These are phyloP conservation scores for Arthrinium phaeospermum DNA, from an alignment of 2,329 filamentous ascomycete species.

Conservation along the genomic window DNA sequence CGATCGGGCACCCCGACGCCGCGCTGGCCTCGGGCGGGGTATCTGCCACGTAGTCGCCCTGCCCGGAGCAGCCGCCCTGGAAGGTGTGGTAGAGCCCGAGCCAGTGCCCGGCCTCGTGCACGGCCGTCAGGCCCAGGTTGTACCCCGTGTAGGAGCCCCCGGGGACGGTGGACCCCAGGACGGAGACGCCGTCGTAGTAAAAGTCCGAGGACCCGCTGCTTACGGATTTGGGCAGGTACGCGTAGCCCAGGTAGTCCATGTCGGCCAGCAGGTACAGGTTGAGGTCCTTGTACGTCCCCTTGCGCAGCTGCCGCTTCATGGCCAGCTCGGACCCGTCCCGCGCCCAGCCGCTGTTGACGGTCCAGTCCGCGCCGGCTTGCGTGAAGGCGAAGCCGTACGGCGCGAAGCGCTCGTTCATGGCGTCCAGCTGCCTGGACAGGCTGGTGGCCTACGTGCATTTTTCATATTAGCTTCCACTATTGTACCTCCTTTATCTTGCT, in stretches of 20 bases:
- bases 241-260: conserved; percentile 18
- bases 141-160: conserved; percentile 24
- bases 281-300: conserved; percentile 45
- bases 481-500: too few relatives aligned
- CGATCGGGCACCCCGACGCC: conserved; percentile 20
- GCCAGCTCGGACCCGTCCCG: conserved; percentile 37
- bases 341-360: conserved; percentile 50
- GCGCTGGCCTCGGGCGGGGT: conserved; percentile 41
- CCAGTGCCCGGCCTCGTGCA: conserved; percentile 45
- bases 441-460: conserved; percentile 30
- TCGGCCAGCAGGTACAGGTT: conserved; percentile 42
- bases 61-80: conserved; percentile 38
- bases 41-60: conserved; percentile 42
- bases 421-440: conserved; percentile 39
- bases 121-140: conserved; percentile 39
- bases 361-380: conserved; percentile 44
- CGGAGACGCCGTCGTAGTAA: conserved; percentile 33
- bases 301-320: conserved; percentile 48
- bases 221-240: conserved; percentile 25
- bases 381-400: conserved; percentile 47
- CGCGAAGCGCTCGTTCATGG: conserved; percentile 48
- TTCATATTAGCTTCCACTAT: neutral
- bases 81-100: conserved; percentile 45
- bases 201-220: conserved; percentile 25
- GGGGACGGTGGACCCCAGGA: conserved; percentile 29